Conservation (phyloP, 2,329 filamentous ascomycete genomes). For the Xylariomycetidae sp. region DNA sequence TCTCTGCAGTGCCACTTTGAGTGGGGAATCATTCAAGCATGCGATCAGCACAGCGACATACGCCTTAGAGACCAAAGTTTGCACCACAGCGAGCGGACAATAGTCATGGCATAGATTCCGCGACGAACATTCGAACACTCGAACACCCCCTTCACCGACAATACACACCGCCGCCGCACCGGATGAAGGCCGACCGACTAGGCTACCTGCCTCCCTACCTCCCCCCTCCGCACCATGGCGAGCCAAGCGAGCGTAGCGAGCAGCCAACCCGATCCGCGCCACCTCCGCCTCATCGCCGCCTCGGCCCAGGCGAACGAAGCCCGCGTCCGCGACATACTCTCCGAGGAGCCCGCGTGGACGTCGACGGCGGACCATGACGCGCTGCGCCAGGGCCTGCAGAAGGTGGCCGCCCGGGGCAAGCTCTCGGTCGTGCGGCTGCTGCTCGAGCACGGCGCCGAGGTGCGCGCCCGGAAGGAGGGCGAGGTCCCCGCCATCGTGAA, state of each 20-base stretch:
- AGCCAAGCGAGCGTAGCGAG: slow-evolving; percentile 31
- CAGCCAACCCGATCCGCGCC: slow-evolving; percentile 32
- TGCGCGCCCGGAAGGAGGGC: slow-evolving; percentile 28
- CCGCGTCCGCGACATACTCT: slow-evolving; percentile 31
- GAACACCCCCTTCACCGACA: no score
- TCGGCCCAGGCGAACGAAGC: slow-evolving; percentile 33
- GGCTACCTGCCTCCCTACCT: not conserved
- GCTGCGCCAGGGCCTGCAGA: slow-evolving; percentile 33
- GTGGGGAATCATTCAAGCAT: no score
- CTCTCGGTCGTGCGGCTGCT: slow-evolving; percentile 31
- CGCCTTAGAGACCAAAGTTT: no score
- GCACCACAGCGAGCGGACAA: no score
- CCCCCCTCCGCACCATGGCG: slow-evolving; percentile 15
- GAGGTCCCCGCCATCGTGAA: slow-evolving; percentile 33
- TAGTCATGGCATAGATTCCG: no score
- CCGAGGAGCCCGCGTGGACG: slow-evolving; percentile 30
- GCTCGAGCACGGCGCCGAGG: slow-evolving; percentile 33
- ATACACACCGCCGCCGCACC: no score
- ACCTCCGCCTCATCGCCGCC: slow-evolving; percentile 32
- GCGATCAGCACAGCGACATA: no score
- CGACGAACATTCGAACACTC: no score
- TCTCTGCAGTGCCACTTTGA: no score
- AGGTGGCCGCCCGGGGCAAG: slow-evolving; percentile 31
- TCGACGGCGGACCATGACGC: slow-evolving; percentile 30
- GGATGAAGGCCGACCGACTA: not conserved